phyloP scores from a whole-genome alignment of 345 rosid genomes.

The Aethionema arabicum region DNA sequence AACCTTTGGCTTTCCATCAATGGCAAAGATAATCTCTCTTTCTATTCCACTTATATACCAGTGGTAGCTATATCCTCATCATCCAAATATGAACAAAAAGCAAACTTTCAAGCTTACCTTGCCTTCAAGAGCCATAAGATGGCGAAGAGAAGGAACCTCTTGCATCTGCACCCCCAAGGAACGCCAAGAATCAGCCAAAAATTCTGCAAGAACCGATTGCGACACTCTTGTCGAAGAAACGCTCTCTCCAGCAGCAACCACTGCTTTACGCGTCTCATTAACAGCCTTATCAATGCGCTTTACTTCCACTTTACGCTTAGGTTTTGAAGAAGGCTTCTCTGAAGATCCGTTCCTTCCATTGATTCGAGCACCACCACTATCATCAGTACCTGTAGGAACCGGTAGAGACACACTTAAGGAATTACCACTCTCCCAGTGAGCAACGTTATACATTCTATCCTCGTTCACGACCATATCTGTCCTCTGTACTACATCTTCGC shows the following conservation, averaged over 20 bases:
- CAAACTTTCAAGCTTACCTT: slow-evolving; percentile 44
- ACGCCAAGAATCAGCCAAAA: slow-evolving; percentile 70
- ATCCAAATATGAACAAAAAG: not conserved
- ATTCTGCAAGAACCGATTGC: slow-evolving; percentile 40
- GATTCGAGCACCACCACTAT: slow-evolving; percentile 24
- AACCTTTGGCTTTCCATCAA: not conserved
- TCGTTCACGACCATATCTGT: slow-evolving; percentile 44
- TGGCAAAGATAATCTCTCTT: not conserved
- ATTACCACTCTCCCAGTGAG: slow-evolving; percentile 44
- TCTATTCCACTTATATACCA: not conserved
- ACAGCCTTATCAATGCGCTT: slow-evolving; percentile 47
- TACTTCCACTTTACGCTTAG: slow-evolving; percentile 28
- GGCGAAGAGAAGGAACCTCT: slow-evolving; percentile 62
- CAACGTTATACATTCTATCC: slow-evolving; percentile 37
- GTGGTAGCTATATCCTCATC: no score
- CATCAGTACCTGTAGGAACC: slow-evolving; percentile 6
- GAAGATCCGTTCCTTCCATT: slow-evolving; percentile 13
- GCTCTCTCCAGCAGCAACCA: slow-evolving; percentile 50
- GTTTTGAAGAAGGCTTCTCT: slow-evolving; percentile 29
- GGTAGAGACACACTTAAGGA: slow-evolving; percentile 48
- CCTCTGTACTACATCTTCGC: slow-evolving; percentile 31
- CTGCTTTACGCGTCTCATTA: slow-evolving; percentile 41
- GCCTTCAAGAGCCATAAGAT: slow-evolving; percentile 62
- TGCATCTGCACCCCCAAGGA: slow-evolving; percentile 70
- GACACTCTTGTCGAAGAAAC: slow-evolving; percentile 69